Percentiles rank a stretch among this genome's conserved stretches.
phyloP scores from a whole-genome alignment of 2,329 filamentous ascomycete genomes.

The Colletotrichum acutatum region DNA sequence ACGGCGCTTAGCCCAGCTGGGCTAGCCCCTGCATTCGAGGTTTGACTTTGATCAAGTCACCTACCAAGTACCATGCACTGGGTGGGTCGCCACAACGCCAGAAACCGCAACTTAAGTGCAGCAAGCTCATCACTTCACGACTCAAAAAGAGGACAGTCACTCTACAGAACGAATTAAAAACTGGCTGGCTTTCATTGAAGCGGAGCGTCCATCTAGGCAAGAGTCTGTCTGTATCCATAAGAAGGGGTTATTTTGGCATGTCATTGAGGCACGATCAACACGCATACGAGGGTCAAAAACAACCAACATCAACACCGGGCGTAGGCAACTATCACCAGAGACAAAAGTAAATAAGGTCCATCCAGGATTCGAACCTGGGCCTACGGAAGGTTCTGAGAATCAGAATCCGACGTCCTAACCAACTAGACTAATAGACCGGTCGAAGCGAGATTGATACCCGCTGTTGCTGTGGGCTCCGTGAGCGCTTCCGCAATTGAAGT shows the following conservation, averaged over 20 bases:
- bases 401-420: slow-evolving; percentile 33
- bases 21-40: background rate
- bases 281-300: background rate
- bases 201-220: no score
- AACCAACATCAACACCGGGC: background rate
- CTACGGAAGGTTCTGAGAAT: slow-evolving; percentile 10
- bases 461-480: accelerated
- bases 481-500: background rate
- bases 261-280: background rate
- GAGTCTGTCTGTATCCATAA: no score
- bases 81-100: background rate
- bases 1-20: background rate
- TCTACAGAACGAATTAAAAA: background rate
- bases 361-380: slow-evolving; percentile 37
- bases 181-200: background rate
- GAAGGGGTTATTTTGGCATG: background rate
- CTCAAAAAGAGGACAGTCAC: background rate
- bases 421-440: slow-evolving; percentile 29
- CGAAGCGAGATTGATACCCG: accelerated
- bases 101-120: background rate
- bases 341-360: slow-evolving; percentile 35
- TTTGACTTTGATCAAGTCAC: background rate
- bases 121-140: background rate
- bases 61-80: no score
- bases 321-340: background rate